Conservation (phyloP, 2,329 filamentous ascomycete species). For the Juglanconis sp. region DNA sequence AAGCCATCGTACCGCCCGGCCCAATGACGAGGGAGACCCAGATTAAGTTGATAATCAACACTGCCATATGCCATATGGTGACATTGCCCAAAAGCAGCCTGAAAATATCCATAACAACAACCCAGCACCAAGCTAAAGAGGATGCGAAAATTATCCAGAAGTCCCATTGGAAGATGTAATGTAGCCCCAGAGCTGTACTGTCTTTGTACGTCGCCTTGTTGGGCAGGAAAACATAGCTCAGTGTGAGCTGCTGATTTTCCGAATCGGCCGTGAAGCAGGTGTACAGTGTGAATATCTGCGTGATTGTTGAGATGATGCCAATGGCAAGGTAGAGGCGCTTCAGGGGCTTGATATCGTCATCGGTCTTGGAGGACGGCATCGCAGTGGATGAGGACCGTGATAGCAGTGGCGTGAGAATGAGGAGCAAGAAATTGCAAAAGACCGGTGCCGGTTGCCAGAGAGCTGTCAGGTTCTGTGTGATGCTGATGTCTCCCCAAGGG, state of each 20-base stretch:
- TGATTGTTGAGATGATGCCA: too few relatives aligned
- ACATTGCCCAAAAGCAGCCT: too few relatives aligned
- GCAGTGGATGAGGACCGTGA: too few relatives aligned
- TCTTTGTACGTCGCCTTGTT: background rate
- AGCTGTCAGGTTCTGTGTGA: background rate
- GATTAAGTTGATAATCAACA: too few relatives aligned
- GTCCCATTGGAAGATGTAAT: slow-evolving; percentile 3
- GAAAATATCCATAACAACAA: background rate
- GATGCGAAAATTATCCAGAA: background rate
- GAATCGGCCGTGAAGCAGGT: background rate
- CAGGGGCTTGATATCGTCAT: too few relatives aligned
- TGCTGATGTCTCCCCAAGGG: background rate
- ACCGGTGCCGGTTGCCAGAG: background rate
- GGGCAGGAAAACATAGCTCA: background rate
- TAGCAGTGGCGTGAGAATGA: background rate
- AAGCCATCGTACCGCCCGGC: too few relatives aligned
- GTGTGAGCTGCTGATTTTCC: background rate
- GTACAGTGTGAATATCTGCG: too few relatives aligned
- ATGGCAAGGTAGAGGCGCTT: too few relatives aligned
- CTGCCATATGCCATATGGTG: too few relatives aligned
- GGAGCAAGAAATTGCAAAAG: background rate
- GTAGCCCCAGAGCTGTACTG: background rate
- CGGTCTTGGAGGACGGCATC: too few relatives aligned
- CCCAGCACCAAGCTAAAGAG: background rate
- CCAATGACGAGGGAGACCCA: too few relatives aligned